Evolutionary conservation across 179 eudicot species (phyloP), one percentile per base, ranked within the genome.

Genomic region (Drosera spatulata): DNA sequence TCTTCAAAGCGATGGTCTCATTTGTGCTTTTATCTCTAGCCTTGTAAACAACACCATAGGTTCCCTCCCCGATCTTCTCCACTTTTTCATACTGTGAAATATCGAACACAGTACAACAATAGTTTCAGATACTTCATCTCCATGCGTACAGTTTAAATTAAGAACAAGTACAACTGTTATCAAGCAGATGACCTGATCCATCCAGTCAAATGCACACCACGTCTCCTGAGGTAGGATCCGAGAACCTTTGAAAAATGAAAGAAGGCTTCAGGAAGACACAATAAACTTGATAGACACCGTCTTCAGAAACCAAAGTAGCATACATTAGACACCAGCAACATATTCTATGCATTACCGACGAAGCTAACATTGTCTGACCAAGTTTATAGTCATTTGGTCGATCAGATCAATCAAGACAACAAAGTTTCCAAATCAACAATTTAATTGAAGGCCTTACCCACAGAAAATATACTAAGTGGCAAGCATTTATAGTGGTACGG

Each of bases 21-120:
- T 89, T 89, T 4, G 99, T 89, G 38, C 58, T 71, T 58, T 70
- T 77, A 53, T 88, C 93, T 38, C 96, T 80, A 47, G 95, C 95
- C 85, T 93, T 93, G 61, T 91, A 91, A 11, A 88, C 96, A 66
- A 93, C 96, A 45, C 99, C 99, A 66, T 93, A 93, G 22, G 96
- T 88, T 60, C 99, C 99, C 72, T 89, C 96, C 50, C 99, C 99
- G 54, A 93, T 93, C 88, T 88, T 93, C 78, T 89, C 99, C 53
- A 93, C 93, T 62, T 93, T 93, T 61, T 88, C 99, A 65, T 89
- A 93, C 99, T 93, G 79, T 59, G 43, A 44, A 52, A 65, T 11
- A 55, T 33, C 47, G 7, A 55, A 14, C 54, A 41, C 62, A 54
- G 2, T 6, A 7, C 12, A 33, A 57, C 12, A 41, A 7, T 51